phyloP scores from a whole-genome alignment of 2,329 filamentous ascomycete species.

The Cadophora luteo-olivacea region DNA sequence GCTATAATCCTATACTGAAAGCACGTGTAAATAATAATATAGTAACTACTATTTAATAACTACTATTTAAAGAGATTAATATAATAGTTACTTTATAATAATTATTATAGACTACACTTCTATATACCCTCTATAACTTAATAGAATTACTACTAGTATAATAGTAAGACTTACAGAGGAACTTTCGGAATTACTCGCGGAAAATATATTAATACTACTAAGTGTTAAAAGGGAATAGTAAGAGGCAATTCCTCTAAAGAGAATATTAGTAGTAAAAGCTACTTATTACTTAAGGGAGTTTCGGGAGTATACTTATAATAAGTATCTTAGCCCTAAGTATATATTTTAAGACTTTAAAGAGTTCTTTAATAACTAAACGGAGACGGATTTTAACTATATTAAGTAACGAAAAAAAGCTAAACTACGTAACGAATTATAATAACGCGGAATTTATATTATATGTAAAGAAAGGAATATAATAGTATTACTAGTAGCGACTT shows the following conservation, averaged over 20 bases:
- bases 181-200: too few species aligned
- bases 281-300: not conserved
- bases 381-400: too few species aligned
- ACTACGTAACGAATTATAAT: too few species aligned
- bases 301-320: not conserved
- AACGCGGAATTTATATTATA: too few species aligned
- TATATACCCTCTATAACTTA: not conserved
- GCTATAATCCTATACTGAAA: too few species aligned
- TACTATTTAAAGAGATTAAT: too few species aligned
- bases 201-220: too few species aligned
- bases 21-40: too few species aligned
- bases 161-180: not conserved
- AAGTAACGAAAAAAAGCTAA: not conserved
- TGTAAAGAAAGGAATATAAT: too few species aligned
- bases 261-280: not conserved
- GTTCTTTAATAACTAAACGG: not conserved
- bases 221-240: too few species aligned
- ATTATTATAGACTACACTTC: not conserved
- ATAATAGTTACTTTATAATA: not conserved
- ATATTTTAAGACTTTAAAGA: not conserved
- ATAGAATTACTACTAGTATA: not conserved
- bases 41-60: too few species aligned
- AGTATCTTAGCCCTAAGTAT: not conserved
- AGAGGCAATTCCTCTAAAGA: not conserved
- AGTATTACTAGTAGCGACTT: too few species aligned